A percentile compares a stretch with the other conserved stretches of the same genome.
These are phyloP conservation scores for Leccinum subrobustum DNA, from an alignment of 1,284 basidiomycete genomes.

Conservation along the genomic window DNA sequence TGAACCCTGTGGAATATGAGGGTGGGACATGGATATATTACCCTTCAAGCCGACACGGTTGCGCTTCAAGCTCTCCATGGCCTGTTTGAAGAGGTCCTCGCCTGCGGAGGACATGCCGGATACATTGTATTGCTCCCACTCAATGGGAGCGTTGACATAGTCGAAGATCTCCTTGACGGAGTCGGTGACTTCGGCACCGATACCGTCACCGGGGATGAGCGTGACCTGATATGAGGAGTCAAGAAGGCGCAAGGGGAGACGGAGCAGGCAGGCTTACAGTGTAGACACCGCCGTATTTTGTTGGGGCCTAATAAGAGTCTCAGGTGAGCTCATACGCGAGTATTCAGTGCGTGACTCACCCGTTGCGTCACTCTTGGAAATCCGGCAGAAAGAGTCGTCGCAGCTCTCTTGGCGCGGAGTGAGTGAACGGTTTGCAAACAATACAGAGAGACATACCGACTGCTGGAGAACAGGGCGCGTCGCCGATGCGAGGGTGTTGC, in stretches of 20 bases:
- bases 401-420: constrained; percentile 51
- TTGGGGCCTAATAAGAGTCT: constrained; percentile 59
- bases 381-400: constrained; percentile 79
- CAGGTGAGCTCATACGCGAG: constrained; percentile 11
- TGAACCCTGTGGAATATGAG: background rate
- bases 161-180: constrained; percentile 99
- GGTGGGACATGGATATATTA: constrained; percentile 30
- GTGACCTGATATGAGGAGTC: constrained; percentile 61
- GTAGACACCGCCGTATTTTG: constrained; percentile 95
- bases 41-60: constrained; percentile 99
- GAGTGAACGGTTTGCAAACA: constrained; percentile 6
- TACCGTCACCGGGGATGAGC: constrained; percentile 94
- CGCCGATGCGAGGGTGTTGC: constrained; percentile 58
- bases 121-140: constrained; percentile 99
- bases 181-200: constrained; percentile 96
- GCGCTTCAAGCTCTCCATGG: constrained; percentile 94
- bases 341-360: constrained; percentile 41
- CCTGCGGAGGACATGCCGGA: constrained; percentile 94
- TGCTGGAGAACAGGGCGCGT: constrained; percentile 53
- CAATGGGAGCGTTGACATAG: constrained; percentile 95
- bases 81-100: constrained; percentile 95
- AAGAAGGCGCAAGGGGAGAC: constrained; percentile 25
- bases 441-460: constrained; percentile 42
- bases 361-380: constrained; percentile 74
- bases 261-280: constrained; percentile 52